Evolutionary conservation across 768 basidiomycete species (phyloP), one percentile per base, ranked within the genome.

Genomic region (Leccinum obscurum): DNA sequence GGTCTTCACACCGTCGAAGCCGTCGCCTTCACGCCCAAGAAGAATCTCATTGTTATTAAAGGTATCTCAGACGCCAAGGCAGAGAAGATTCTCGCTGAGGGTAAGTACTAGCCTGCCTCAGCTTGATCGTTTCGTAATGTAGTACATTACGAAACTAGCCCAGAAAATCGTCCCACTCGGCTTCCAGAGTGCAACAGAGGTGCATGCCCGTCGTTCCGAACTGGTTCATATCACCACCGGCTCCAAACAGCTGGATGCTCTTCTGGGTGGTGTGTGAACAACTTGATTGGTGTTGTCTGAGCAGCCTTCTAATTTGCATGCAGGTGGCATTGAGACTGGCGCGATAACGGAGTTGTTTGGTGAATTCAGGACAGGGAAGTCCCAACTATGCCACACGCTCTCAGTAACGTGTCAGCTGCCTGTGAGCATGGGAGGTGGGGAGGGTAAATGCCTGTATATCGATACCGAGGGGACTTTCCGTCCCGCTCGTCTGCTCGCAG

Each of bases 391-490:
- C 72, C 97, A 99, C 72, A 98, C 96, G 0, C 86, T 99, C 51
- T 95, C 97, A 4, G 97, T 98, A 11, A 98, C 97, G 5, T 99
- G 97, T 71, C 96, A 98, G 77, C 83, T 98, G 14, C 97, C 97
- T 2, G 90, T 95, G 48, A 89, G 85, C 68, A 98, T 98, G 95
- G 96, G 97, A 20, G 97, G 97, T 15, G 97, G 97, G 13, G 97
- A 99, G 77, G 97, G 97, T 41, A 99, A 99, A 77, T 98, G 96
- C 70, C 79, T 99, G 50, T 99, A 97, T 75, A 98, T 99, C 76
- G 97, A 99, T 74, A 98, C 97, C 0, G 97, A 99, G 71, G 96
- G 96, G 28, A 99, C 97, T 9, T 99, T 99, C 81, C 94, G 97
- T 66, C 97, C 97, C 22, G 92, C 92, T 46, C 90, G 97, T 56